A percentile compares a stretch with the other conserved stretches of the same genome.
Conservation (phyloP, 768 basidiomycete genomes). For the Leccinum ochraceum region DNA sequence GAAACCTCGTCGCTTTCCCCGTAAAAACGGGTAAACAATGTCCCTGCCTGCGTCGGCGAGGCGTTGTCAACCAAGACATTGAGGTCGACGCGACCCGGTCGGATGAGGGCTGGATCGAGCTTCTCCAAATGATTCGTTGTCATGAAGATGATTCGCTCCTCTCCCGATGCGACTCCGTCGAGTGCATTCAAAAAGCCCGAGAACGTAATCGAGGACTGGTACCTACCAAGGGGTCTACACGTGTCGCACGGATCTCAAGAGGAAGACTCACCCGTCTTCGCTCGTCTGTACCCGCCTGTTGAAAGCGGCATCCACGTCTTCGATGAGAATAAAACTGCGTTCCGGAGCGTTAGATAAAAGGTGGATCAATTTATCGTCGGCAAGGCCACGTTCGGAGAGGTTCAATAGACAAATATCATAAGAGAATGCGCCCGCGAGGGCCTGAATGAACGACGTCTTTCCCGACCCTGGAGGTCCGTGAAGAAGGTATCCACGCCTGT, state of each 20-base stretch:
- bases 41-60: constrained; percentile 72
- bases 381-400: constrained; percentile 91
- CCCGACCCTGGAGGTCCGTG: constrained; percentile 98
- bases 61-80: constrained; percentile 85
- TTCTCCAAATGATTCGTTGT: constrained; percentile 94
- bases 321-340: constrained; percentile 90
- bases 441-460: constrained; percentile 98
- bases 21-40: constrained; percentile 86
- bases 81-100: constrained; percentile 94
- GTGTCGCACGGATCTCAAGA: constrained; percentile 1
- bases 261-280: constrained; percentile 79
- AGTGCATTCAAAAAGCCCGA: constrained; percentile 96
- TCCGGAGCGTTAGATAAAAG: constrained; percentile 92
- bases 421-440: constrained; percentile 85
- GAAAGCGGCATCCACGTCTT: constrained; percentile 97
- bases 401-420: constrained; percentile 98
- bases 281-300: constrained; percentile 87
- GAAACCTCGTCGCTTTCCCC: constrained; percentile 43
- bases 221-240: constrained; percentile 47
- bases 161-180: constrained; percentile 96
- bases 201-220: constrained; percentile 95
- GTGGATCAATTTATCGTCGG: constrained; percentile 95
- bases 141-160: constrained; percentile 98
- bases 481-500: constrained; percentile 91
- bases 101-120: constrained; percentile 92